Conservation (phyloP, 805 yeast species). For the Wickerhamiella azyma region DNA sequence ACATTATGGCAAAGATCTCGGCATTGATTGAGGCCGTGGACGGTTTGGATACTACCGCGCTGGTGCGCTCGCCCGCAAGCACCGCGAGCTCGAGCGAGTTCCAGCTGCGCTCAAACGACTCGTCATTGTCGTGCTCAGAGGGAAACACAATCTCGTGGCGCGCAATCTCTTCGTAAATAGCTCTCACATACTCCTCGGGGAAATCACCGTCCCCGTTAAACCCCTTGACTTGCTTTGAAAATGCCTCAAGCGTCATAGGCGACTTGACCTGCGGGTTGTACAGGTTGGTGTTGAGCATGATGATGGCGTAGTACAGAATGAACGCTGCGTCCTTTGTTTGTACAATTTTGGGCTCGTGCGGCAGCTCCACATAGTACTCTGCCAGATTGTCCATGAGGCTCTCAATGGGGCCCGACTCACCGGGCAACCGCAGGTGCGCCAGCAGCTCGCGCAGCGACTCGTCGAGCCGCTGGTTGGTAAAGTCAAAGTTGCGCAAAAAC, state of each 20-base stretch:
- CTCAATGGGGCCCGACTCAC: conserved; percentile 95
- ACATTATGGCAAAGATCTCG: conserved; percentile 50
- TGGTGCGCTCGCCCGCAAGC: conserved; percentile 17
- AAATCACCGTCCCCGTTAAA: conserved; percentile 57
- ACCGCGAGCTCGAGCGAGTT: conserved; percentile 22
- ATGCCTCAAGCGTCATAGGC: conserved; percentile 74
- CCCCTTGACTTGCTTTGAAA: conserved; percentile 66
- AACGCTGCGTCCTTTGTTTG: conserved; percentile 81
- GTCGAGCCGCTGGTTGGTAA: conserved; percentile 69
- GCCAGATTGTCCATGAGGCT: conserved; percentile 80
- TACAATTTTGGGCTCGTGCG: conserved; percentile 28
- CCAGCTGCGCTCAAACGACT: conserved; percentile 75
- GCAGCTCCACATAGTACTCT: conserved; percentile 58
- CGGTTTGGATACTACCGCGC: too few relatives aligned
- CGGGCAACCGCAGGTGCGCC: conserved; percentile 81
- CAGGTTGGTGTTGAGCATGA: conserved; percentile 85
- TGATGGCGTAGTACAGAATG: conserved; percentile 78
- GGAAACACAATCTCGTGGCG: conserved; percentile 93
- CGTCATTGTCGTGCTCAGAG: conserved; percentile 87
- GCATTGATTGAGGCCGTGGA: conserved; percentile 38
- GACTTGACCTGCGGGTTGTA: conserved; percentile 81
- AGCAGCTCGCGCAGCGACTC: conserved; percentile 78
- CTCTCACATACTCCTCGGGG: conserved; percentile 72
- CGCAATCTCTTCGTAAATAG: conserved; percentile 65
- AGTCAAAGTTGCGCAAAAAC: conserved; percentile 63